Conservation (phyloP, 352 stramenopile genomes). For the Phytophthora sp. region DNA sequence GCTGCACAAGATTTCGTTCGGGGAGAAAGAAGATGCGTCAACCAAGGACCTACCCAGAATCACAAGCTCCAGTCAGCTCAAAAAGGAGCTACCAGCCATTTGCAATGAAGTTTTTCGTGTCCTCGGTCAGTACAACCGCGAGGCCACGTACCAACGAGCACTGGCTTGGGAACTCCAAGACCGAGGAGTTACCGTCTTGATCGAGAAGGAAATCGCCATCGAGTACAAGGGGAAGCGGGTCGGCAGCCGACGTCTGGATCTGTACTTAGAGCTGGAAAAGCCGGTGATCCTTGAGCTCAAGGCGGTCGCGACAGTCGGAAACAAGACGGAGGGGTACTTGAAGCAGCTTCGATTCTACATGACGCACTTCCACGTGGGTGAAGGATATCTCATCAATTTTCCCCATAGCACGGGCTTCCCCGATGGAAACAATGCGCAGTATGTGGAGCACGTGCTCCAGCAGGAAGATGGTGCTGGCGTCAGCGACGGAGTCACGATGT, state of each 20-base stretch:
- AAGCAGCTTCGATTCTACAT: slow-evolving; percentile 56
- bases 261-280: slow-evolving; percentile 39
- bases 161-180: slow-evolving; percentile 30
- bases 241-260: slow-evolving; percentile 39
- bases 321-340: slow-evolving; percentile 31
- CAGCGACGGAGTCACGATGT: slow-evolving; percentile 30
- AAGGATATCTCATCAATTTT: slow-evolving; percentile 56
- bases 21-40: slow-evolving; percentile 2
- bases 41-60: slow-evolving; percentile 4
- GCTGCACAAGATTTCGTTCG: slow-evolving; percentile 36
- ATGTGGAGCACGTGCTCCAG: slow-evolving; percentile 27
- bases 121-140: slow-evolving; percentile 41
- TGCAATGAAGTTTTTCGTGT: slow-evolving; percentile 43
- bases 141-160: slow-evolving; percentile 49
- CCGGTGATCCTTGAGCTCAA: slow-evolving; percentile 49
- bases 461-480: slow-evolving; percentile 15
- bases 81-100: slow-evolving; percentile 29
- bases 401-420: slow-evolving; percentile 42
- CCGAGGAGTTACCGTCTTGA: slow-evolving; percentile 34
- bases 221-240: slow-evolving; percentile 39
- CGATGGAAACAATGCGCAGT: slow-evolving; percentile 22
- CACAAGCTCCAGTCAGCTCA: slow-evolving; percentile 14
- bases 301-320: slow-evolving; percentile 23
- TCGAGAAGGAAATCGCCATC: slow-evolving; percentile 42
- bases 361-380: slow-evolving; percentile 36